These are phyloP conservation scores for Crotalaria pallida DNA, from an alignment of 306 rosid genomes.

Conservation along the genomic window DNA sequence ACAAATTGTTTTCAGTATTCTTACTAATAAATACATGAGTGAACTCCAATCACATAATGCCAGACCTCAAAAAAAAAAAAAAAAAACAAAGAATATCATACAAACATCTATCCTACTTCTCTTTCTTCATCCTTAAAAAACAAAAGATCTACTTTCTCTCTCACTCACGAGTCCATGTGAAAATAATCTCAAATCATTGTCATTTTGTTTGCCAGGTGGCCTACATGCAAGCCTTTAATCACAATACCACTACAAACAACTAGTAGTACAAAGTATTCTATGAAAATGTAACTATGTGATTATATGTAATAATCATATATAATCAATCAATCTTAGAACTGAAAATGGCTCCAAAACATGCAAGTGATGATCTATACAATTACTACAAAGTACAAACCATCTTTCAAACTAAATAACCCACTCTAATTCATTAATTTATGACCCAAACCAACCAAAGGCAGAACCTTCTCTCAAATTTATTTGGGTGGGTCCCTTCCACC, in stretches of 20 bases:
- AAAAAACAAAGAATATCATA: not conserved
- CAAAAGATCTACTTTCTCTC: not conserved
- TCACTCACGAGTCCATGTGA: conserved; percentile 3
- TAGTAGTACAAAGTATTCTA: not conserved
- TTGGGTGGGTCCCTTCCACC: not conserved
- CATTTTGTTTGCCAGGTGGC: conserved; percentile 12
- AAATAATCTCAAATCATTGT: not conserved
- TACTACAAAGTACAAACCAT: not conserved
- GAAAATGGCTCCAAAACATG: not conserved
- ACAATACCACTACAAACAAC: not conserved
- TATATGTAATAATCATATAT: too few relatives aligned
- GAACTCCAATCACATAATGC: not conserved
- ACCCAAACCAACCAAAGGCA: conserved; percentile 12
- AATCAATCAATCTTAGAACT: not conserved
- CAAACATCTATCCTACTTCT: conserved; percentile 12
- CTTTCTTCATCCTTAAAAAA: not conserved
- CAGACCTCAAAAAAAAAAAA: not conserved
- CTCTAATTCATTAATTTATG: not conserved
- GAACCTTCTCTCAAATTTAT: not conserved
- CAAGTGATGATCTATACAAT: not conserved
- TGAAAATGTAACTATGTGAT: not conserved
- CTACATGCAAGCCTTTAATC: conserved; percentile 18
- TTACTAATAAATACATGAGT: not conserved
- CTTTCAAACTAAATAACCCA: not conserved
- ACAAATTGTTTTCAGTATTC: not conserved